Evolutionary conservation across 306 rosid species (phyloP).

Genomic region (Cucumis hystrix): DNA sequence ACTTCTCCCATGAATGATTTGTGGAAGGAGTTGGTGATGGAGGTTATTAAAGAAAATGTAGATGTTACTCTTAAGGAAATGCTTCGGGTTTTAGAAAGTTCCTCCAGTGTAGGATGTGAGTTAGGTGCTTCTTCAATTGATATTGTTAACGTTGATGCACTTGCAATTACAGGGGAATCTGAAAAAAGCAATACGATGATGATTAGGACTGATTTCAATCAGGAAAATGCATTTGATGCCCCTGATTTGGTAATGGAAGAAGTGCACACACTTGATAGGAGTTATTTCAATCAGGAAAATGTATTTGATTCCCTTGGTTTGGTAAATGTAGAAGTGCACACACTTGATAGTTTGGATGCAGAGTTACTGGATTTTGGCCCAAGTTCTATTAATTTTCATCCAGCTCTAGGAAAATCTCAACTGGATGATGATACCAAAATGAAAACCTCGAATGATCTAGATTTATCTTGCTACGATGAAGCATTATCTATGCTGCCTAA

Average conservation of each 20-base stretch:
- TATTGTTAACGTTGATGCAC: constrained; percentile 7
- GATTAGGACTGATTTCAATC: constrained; percentile 5
- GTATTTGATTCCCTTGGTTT: constrained; percentile 6
- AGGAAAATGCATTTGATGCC: constrained; percentile 5
- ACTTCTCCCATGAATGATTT: constrained; percentile 31
- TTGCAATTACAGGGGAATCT: not conserved
- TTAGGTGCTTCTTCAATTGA: constrained; percentile 1
- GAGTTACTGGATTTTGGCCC: not conserved
- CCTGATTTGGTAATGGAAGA: not conserved
- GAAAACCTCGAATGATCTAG: not conserved
- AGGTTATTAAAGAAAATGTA: constrained; percentile 36
- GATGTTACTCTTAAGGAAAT: constrained; percentile 23
- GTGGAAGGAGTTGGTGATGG: constrained; percentile 44
- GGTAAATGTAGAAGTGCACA: not conserved
- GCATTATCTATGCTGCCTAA: constrained; percentile 16
- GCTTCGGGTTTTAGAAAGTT: constrained; percentile 13
- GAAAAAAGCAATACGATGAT: not conserved
- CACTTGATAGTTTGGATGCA: not conserved
- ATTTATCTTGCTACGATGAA: constrained; percentile 1
- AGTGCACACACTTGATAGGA: not conserved
- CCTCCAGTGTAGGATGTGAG: constrained; percentile 11
- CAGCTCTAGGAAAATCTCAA: constrained; percentile 8
- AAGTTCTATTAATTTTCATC: not conserved
- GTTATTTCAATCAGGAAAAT: constrained; percentile 2
- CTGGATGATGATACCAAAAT: constrained; percentile 4